These are phyloP conservation scores for Helianthus annuus DNA, from an alignment of 129 eudicot species.

Conservation along the genomic window HanXRQr2.0-SUNRISE NC_035445.2:144370037-144370536, in stretches of 20 bases:
- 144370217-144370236: too few species aligned
- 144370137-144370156: too few species aligned
- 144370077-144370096: too few species aligned
- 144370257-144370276: too few species aligned
- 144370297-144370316: neutral
- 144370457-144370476: neutral
- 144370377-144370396: neutral
- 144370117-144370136: too few species aligned
- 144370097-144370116: too few species aligned
- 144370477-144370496: neutral
- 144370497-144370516: slow-evolving; percentile 7
- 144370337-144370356: neutral
- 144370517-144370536: slow-evolving; percentile 65
- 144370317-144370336: neutral
- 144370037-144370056: too few species aligned
- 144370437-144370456: neutral
- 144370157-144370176: too few species aligned
- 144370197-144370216: too few species aligned
- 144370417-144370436: neutral
- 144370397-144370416: neutral
- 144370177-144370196: too few species aligned
- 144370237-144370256: too few species aligned
- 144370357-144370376: neutral
- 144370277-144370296: neutral
- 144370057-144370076: too few species aligned